phyloP scores from a whole-genome alignment of 371 early-diverging fungal species.

The Blakeslea trispora region DNA sequence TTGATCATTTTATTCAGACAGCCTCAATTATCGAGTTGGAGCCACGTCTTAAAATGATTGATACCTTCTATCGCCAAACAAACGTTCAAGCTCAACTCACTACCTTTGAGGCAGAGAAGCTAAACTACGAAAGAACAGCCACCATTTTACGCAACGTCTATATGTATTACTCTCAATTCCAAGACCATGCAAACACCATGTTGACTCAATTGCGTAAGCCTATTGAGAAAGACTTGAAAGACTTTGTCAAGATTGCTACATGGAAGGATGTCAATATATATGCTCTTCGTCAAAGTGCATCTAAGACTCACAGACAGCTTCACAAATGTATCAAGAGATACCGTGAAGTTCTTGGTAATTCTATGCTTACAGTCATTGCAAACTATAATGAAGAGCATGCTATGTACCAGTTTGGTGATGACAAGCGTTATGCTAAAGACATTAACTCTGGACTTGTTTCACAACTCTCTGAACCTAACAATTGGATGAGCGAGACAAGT shows the following conservation, averaged over 20 bases:
- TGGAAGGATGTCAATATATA: slow-evolving; percentile 98
- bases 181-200: slow-evolving; percentile 51
- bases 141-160: slow-evolving; percentile 60
- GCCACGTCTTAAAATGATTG: slow-evolving; percentile 76
- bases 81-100: slow-evolving; percentile 39
- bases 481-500: slow-evolving; percentile 30
- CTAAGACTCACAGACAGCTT: slow-evolving; percentile 87
- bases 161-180: slow-evolving; percentile 82
- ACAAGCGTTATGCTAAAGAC: slow-evolving; percentile 45
- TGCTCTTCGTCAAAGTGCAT: slow-evolving; percentile 88
- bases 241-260: slow-evolving; percentile 91
- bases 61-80: slow-evolving; percentile 70
- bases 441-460: slow-evolving; percentile 32
- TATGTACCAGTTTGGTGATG: slow-evolving; percentile 56
- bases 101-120: slow-evolving; percentile 21
- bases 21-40: slow-evolving; percentile 84
- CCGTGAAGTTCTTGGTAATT: slow-evolving; percentile 70
- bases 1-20: slow-evolving; percentile 83
- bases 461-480: slow-evolving; percentile 34
- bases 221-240: slow-evolving; percentile 86
- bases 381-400: slow-evolving; percentile 59
- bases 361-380: slow-evolving; percentile 77
- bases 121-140: slow-evolving; percentile 30
- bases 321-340: slow-evolving; percentile 90
- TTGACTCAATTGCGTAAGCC: slow-evolving; percentile 68